Conservation (phyloP, 2,329 filamentous ascomycete genomes). For the Onygena corvina region DNA sequence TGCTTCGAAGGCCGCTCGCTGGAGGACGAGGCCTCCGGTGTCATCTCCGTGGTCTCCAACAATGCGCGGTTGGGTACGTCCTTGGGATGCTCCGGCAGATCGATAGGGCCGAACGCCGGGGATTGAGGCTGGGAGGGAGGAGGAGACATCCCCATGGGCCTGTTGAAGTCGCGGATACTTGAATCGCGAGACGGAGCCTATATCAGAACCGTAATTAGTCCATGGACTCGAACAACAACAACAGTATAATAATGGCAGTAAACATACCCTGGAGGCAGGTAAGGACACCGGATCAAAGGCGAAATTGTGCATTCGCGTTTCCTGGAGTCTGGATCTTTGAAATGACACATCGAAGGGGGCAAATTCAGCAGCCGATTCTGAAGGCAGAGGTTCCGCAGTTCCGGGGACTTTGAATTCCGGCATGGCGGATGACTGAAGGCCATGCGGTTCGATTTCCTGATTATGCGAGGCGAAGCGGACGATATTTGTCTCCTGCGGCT, state of each 20-base stretch:
- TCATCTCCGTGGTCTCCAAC: constrained; percentile 32
- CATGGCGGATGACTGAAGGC: constrained; percentile 21
- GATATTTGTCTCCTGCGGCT: constrained; percentile 25
- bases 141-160: constrained; percentile 54
- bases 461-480: constrained; percentile 62
- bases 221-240: neutral
- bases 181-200: constrained; percentile 43
- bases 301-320: constrained; percentile 71
- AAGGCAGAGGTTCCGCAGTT: constrained; percentile 4
- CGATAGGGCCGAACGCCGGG: constrained; percentile 78
- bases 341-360: constrained; percentile 60
- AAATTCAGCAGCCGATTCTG: constrained; percentile 50
- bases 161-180: constrained; percentile 47
- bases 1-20: constrained; percentile 22
- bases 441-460: constrained; percentile 50
- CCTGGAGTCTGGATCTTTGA: constrained; percentile 64
- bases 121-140: constrained; percentile 64
- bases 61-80: constrained; percentile 23
- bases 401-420: constrained; percentile 14
- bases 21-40: constrained; percentile 44
- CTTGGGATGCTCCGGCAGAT: constrained; percentile 50
- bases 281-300: constrained; percentile 85
- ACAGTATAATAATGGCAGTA: constrained; percentile 3
- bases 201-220: constrained; percentile 5
- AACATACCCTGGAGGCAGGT: constrained; percentile 42